Conservation (phyloP, 257 asterid species). For the Scutellaria galericulata region DNA sequence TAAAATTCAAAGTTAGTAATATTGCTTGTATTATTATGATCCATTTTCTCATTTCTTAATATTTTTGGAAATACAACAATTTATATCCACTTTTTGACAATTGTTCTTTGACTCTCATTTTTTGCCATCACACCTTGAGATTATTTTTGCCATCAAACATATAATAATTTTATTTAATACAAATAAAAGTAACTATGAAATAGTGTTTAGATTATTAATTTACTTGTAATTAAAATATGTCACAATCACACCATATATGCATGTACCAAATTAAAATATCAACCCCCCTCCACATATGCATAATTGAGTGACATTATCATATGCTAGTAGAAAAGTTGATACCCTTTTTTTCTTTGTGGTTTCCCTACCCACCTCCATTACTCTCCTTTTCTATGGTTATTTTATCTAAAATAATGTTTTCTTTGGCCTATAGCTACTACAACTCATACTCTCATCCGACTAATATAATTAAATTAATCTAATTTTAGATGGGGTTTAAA, state of each 20-base stretch:
- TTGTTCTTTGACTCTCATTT: conserved; percentile 18
- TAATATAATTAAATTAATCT: not conserved
- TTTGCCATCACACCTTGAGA: not conserved
- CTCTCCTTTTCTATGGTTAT: conserved; percentile 27
- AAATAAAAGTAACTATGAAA: not conserved
- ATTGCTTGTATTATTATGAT: no score
- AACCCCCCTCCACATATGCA: conserved; percentile 22
- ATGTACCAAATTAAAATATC: conserved; percentile 27
- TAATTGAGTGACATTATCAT: conserved; percentile 42
- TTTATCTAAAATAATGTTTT: conserved; percentile 33
- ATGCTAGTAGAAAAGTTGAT: conserved; percentile 25
- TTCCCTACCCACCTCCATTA: conserved; percentile 44
- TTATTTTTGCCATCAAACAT: not conserved
- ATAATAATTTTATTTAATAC: not conserved
- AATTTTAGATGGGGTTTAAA: not conserved
- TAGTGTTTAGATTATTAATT: not conserved
- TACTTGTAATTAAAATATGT: conserved; percentile 9
- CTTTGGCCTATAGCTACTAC: conserved; percentile 31
- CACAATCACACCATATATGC: conserved; percentile 24
- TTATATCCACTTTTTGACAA: not conserved
- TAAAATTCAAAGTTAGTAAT: no score
- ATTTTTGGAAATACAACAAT: no score
- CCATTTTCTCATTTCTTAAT: no score
- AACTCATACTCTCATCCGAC: not conserved
- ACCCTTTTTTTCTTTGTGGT: conserved; percentile 36